phyloP scores from a whole-genome alignment of 2,329 filamentous ascomycete species.

The Trematosphaeria pertusa region DNA sequence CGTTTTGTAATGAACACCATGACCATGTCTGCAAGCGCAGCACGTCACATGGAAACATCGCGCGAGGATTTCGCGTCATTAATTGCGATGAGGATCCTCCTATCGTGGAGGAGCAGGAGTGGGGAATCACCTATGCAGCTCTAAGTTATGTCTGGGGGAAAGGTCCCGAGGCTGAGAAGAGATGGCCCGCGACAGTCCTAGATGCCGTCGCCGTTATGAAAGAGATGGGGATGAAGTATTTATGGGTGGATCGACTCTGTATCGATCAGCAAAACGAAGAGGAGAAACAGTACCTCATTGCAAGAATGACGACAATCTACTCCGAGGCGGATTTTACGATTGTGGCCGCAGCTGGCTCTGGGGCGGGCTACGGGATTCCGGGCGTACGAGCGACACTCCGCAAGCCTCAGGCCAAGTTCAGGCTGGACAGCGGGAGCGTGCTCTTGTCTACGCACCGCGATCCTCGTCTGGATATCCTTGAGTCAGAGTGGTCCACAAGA shows the following conservation, averaged over 20 bases:
- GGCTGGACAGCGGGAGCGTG: constrained; percentile 9
- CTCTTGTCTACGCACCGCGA: constrained; percentile 12
- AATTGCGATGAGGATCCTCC: constrained; percentile 11
- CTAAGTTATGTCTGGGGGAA: constrained; percentile 24
- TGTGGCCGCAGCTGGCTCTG: not conserved
- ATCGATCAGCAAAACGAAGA: constrained; percentile 12
- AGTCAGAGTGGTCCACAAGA: constrained; percentile 4
- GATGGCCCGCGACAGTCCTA: constrained; percentile 13
- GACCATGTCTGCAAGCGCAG: constrained; percentile 12
- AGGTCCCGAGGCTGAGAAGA: not conserved
- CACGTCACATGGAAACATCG: constrained; percentile 8
- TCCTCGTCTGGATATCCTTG: constrained; percentile 4
- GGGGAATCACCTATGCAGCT: constrained; percentile 17
- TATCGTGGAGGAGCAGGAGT: constrained; percentile 12
- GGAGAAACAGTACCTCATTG: constrained; percentile 11
- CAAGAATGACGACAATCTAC: constrained; percentile 2
- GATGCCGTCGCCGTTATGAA: constrained; percentile 14
- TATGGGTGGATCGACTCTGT: constrained; percentile 18
- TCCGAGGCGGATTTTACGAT: not conserved
- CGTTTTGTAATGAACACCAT: constrained; percentile 8
- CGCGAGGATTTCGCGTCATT: constrained; percentile 16
- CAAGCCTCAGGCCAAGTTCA: constrained; percentile 13
- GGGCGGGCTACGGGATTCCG: not conserved
- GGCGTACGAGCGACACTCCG: constrained; percentile 5
- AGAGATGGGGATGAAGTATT: constrained; percentile 6